Evolutionary conservation across 495 filamentous ascomycete genomes (phyloP), one percentile per base, ranked within the genome.

Genomic region (Penicillium silybi): DNA sequence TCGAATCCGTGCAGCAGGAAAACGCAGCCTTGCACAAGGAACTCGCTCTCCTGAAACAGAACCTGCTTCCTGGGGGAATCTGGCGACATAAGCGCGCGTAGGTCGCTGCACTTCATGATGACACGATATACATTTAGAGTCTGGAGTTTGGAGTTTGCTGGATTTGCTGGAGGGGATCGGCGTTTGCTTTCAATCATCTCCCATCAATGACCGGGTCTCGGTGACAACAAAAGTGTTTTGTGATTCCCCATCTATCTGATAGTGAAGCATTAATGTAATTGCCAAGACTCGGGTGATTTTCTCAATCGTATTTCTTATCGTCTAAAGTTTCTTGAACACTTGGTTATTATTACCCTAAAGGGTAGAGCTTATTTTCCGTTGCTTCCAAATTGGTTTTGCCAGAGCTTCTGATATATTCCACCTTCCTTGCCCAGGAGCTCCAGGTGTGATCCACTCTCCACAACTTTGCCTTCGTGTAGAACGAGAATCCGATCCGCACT

Each of bases 401-500:
- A n/a, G n/a, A n/a, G n/a, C n/a, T n/a, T n/a, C n/a, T n/a, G n/a
- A n/a, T n/a, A n/a, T n/a, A n/a, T n/a, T n/a, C n/a, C n/a, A n/a
- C n/a, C n/a, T n/a, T n/a, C n/a, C n/a, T n/a, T n/a, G n/a, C n/a
- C n/a, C n/a, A n/a, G n/a, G n/a, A n/a, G n/a, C 41, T 48, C 44
- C 18, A 13, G 20, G 11, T 19, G n/a, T 19, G n/a, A 4, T 4
- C 10, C 18, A 25, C 13, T 10, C 19, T 50, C 26, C 22, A 17
- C 8, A 23, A 18, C 19, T 13, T n/a, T 18, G 17, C 6, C 47
- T 18, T 84, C 66, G 4, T 79, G 73, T 84, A 96, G 88, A 54
- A 95, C 90, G 17, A 93, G 84, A 50, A 96, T 96, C 56, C 91
- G 92, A 61, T 93, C 85, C 1, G 89, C 88, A 56, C 83, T 79